Evolutionary conservation across 1,284 basidiomycete species (phyloP), one percentile per base, ranked within the genome.

Genomic region (Kwoniella shivajii): DNA sequence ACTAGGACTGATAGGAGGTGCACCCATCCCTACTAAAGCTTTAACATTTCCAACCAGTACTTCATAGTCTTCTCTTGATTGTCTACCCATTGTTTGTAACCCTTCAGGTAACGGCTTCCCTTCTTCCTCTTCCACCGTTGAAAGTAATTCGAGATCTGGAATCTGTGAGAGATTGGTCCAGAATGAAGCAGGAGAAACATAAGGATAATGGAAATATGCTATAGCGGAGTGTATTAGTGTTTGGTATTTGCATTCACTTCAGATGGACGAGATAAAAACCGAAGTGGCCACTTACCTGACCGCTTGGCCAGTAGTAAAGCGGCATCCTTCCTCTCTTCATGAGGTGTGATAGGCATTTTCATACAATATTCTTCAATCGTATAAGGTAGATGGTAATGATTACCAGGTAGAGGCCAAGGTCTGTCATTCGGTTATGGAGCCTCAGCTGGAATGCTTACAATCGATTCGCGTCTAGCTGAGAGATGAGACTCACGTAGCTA

Each of bases 261-360:
- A n/a, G n/a, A n/a, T n/a, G n/a, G n/a, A n/a, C n/a, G n/a, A 24
- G 20, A 36, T 24, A 4, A 33, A 16, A 18, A 27, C 26, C 3
- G 26, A 33, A 7, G 30, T 14, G 9, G 41, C 16, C 54, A 67
- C 64, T 65, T 56, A 63, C 65, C 48, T 6, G 70, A 71, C 31
- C 66, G 60, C 52, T 78, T 77, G 48, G 72, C 74, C 24, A 76
- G 60, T 22, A 78, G 60, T 27, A 77, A 60, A 6, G 73, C 68
- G 14, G 63, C 50, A 39, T 73, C 59, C 16, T 63, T 51, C 27
- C 73, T 59, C 30, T 70, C 59, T 3, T 53, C 59, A n/a, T 59
- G 61, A 14, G 66, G 59, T 10, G 51, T 66, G 20, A 64, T 42
- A 9, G 66, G 66, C 1, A 69, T 50, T 6, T 57, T 49, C 18